Conservation (phyloP, 495 filamentous ascomycete genomes). For the Aspergillus panamensis region DNA sequence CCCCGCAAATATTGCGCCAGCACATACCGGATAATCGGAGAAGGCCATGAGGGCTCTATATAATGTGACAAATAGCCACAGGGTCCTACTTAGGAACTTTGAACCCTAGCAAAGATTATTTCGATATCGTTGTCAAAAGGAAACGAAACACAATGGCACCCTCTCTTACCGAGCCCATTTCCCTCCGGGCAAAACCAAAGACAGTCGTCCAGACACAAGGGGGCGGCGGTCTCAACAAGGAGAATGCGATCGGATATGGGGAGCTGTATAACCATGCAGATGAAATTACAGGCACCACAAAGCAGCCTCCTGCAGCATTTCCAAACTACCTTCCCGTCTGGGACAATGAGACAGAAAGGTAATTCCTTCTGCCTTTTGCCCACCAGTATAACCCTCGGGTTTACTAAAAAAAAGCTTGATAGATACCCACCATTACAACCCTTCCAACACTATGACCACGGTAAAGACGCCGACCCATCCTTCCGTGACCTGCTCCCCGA, state of each 20-base stretch:
- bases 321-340: constrained; percentile 76
- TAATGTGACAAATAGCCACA: constrained; percentile 8
- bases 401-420: neutral
- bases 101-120: neutral
- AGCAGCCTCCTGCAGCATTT: constrained; percentile 53
- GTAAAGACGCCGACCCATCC: constrained; percentile 44
- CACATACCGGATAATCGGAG: constrained; percentile 19
- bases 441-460: constrained; percentile 49
- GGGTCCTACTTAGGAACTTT: neutral
- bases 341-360: constrained; percentile 54
- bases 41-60: constrained; percentile 17
- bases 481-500: constrained; percentile 37
- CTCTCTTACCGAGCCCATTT: constrained; percentile 46
- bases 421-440: constrained; percentile 44
- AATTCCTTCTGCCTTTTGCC: neutral
- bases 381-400: neutral
- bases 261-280: constrained; percentile 38
- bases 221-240: constrained; percentile 62
- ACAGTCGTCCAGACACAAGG: constrained; percentile 37
- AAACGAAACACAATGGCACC: constrained; percentile 48
- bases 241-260: constrained; percentile 53
- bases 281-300: constrained; percentile 44
- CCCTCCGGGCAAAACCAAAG: constrained; percentile 33
- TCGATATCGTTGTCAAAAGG: neutral
- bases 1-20: constrained; percentile 28